These are phyloP conservation scores for Clavulina sp. DNA, from an alignment of 768 basidiomycete genomes.

Conservation along the genomic window DNA sequence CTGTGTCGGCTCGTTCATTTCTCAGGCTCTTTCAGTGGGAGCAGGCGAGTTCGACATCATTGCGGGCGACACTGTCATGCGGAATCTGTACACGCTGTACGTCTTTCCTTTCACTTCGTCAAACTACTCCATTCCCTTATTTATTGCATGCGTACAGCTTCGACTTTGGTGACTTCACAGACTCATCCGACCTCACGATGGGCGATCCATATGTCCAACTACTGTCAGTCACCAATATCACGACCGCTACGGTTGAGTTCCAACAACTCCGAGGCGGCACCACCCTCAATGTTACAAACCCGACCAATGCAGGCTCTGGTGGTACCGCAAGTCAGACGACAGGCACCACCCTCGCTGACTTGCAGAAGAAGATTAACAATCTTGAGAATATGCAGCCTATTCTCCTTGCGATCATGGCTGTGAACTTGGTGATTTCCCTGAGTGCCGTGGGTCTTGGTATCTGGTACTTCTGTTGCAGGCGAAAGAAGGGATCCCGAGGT, in stretches of 20 bases:
- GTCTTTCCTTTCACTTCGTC: constrained; percentile 21
- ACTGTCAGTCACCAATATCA: constrained; percentile 35
- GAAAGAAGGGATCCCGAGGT: too few species aligned
- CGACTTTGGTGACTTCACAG: constrained; percentile 54
- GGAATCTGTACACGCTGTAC: constrained; percentile 67
- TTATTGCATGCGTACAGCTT: constrained; percentile 4
- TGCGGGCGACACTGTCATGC: constrained; percentile 66
- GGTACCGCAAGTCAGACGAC: too few species aligned
- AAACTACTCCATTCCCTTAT: neutral
- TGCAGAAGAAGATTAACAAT: too few species aligned
- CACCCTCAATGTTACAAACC: constrained; percentile 19
- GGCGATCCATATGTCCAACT: constrained; percentile 49
- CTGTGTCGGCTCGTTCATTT: constrained; percentile 65
- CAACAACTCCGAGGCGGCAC: constrained; percentile 46
- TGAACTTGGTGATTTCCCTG: too few species aligned
- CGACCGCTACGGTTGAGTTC: constrained; percentile 55
- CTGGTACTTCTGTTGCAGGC: too few species aligned
- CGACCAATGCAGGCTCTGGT: neutral
- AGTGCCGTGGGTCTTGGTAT: too few species aligned
- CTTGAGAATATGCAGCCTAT: too few species aligned
- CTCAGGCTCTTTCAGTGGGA: constrained; percentile 39
- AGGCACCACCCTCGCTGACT: too few species aligned
- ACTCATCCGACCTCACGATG: constrained; percentile 32
- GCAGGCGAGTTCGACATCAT: constrained; percentile 65
- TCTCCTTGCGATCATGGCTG: too few species aligned